A percentile compares a stretch with the other conserved stretches of the same genome.
phyloP scores from a whole-genome alignment of 2,329 filamentous ascomycete species.

The Cladophialophora bantiana region DNA sequence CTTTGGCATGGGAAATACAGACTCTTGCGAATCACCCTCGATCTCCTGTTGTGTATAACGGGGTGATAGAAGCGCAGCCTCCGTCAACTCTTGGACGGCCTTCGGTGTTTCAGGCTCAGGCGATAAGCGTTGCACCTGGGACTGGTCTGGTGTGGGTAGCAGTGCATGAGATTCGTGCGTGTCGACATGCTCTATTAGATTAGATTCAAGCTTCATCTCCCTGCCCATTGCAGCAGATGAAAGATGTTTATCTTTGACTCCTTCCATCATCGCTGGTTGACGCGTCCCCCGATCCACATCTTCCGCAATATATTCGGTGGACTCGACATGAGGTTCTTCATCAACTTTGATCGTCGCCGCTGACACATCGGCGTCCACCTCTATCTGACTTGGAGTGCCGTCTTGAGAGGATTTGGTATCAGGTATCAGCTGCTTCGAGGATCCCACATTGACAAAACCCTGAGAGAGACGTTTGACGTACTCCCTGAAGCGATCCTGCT shows the following conservation, averaged over 20 bases:
- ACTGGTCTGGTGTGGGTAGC: conserved; percentile 35
- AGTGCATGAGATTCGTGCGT: conserved; percentile 2
- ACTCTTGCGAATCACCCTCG: not conserved
- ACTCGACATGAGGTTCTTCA: not conserved
- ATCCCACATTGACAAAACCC: not conserved
- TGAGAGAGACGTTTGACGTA: conserved; percentile 16
- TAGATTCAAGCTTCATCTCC: not conserved
- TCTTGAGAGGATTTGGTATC: not conserved
- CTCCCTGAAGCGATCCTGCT: conserved; percentile 3
- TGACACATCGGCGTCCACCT: not conserved
- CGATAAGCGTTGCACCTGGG: conserved; percentile 17
- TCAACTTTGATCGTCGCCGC: not conserved
- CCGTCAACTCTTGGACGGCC: not conserved
- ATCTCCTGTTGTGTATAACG: conserved; percentile 13
- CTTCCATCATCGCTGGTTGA: not conserved
- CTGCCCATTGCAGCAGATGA: not conserved
- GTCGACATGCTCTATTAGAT: not conserved
- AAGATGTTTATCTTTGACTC: not conserved
- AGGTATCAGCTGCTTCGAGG: not conserved
- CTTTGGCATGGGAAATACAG: conserved; percentile 9
- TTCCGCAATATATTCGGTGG: not conserved
- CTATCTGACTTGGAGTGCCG: not conserved
- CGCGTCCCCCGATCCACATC: not conserved
- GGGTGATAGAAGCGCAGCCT: conserved; percentile 2
- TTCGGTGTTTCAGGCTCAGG: conserved; percentile 2